Conservation (phyloP, 169 alveolate genomes). For the Cystoisospora suis region DNA sequence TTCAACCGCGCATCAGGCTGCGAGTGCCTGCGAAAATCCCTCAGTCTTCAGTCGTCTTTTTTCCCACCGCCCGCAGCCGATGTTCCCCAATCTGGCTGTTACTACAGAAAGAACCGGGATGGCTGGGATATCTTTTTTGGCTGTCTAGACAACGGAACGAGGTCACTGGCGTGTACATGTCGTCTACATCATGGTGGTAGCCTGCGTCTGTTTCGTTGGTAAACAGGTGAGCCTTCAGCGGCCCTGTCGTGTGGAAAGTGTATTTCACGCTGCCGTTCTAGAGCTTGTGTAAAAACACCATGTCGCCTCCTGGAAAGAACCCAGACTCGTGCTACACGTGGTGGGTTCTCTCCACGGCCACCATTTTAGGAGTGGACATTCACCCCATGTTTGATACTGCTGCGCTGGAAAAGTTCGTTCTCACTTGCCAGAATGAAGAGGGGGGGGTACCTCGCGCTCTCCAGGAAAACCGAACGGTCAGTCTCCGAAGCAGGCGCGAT, state of each 20-base stretch:
- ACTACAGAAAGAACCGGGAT: background rate
- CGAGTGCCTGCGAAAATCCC: too few relatives aligned
- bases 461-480: too few relatives aligned
- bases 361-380: slow-evolving; percentile 55
- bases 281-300: too few relatives aligned
- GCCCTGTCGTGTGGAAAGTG: too few relatives aligned
- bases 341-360: slow-evolving; percentile 73
- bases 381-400: background rate
- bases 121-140: background rate
- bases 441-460: slow-evolving; percentile 65
- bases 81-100: background rate
- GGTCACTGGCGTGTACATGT: too few relatives aligned
- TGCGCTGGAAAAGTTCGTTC: background rate
- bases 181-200: slow-evolving; percentile 27
- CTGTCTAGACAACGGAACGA: background rate
- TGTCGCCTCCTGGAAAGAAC: slow-evolving; percentile 69
- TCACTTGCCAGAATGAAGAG: slow-evolving; percentile 39
- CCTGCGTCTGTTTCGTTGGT: slow-evolving; percentile 35
- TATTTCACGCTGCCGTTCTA: too few relatives aligned
- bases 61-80: background rate
- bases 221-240: slow-evolving; percentile 17
- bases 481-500: too few relatives aligned
- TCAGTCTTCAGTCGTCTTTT: background rate
- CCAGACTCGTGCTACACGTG: slow-evolving; percentile 74
- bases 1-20: background rate